Conservation (phyloP, 106 monocot species). For the Apostasia ramifera region DNA sequence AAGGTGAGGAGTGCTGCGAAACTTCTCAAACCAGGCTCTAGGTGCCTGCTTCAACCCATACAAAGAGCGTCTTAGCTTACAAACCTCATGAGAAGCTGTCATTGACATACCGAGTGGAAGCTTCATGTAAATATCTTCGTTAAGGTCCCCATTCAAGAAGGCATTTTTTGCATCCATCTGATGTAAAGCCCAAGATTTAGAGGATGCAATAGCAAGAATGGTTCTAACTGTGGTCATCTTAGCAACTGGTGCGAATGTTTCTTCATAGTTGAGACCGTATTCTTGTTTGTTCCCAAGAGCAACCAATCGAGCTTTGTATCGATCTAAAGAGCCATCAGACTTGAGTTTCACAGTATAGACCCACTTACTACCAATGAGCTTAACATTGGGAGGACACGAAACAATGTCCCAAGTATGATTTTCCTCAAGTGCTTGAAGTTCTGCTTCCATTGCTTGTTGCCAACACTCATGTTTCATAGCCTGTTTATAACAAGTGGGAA, state of each 20-base stretch:
- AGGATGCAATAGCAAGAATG: background rate
- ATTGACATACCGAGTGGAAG: slow-evolving; percentile 12
- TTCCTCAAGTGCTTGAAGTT: slow-evolving; percentile 9
- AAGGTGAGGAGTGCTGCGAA: slow-evolving; percentile 7
- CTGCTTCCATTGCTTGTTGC: slow-evolving; percentile 18
- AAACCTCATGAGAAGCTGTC: background rate
- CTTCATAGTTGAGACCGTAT: background rate
- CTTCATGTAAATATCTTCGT: slow-evolving; percentile 18
- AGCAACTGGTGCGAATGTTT: background rate
- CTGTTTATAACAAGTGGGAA: background rate
- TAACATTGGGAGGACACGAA: background rate
- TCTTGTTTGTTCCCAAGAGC: background rate
- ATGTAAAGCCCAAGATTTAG: slow-evolving; percentile 11
- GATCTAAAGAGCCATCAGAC: background rate
- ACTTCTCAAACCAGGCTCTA: slow-evolving; percentile 27
- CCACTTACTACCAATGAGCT: background rate
- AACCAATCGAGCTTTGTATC: slow-evolving; percentile 1
- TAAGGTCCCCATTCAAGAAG: background rate
- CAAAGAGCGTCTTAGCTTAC: slow-evolving; percentile 11
- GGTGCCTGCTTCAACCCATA: slow-evolving; percentile 32
- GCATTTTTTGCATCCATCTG: slow-evolving; percentile 31
- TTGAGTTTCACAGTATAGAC: background rate
- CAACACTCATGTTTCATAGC: slow-evolving; percentile 1
- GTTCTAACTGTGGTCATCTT: background rate
- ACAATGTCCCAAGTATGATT: slow-evolving; percentile 9